Evolutionary conservation across 108 stramenopile genomes (phyloP), one percentile per base, ranked within the genome.

Genomic region (Fistulifera pelliculosa): DNA sequence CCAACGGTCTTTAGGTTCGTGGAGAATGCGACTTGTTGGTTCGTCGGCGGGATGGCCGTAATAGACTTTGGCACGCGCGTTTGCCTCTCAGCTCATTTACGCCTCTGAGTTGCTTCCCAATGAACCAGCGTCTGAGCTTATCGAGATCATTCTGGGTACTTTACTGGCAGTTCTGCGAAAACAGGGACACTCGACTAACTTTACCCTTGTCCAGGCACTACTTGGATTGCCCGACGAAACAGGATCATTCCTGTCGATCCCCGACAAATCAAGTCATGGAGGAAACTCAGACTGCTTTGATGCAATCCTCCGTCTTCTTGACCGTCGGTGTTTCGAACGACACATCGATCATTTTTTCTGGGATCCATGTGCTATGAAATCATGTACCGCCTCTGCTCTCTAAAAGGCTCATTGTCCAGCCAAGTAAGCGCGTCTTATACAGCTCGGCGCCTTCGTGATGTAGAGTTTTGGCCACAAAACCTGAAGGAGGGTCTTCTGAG

Each of bases 361-460:
- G 82, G 81, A 26, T 49, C 83, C 1, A 72, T 68, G 43, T 79
- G 80, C 56, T 84, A 74, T 58, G 80, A 84, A 61, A 24, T 86
- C 10, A 64, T 90, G 26, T 77, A 63, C 51, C 56, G 74, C 23
- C 52, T 90, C 28, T 56, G 60, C 28, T 42, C 65, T 41, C 40
- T 62, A 19, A 52, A 60, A 45, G 22, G 47, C 16, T 64, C 44
- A 35, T 35, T 8, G 8, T 35, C 8, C 8, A 35, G 31, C 8
- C 31, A 35, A 35, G 31, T 35, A 8, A 8, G 6, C 3, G 31
- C 31, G 1, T 27, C 53, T 6, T 66, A 72, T 35, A 62, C 65
- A 18, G 64, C 64, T 1, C 45, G 61, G 50, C 39, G 61, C 52
- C 50, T 72, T 22, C 63, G 74, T 16, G 52, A 54, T 52, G 50